Conservation (phyloP, 140 eudicot species). For the Ambrosia hybrid region DNA sequence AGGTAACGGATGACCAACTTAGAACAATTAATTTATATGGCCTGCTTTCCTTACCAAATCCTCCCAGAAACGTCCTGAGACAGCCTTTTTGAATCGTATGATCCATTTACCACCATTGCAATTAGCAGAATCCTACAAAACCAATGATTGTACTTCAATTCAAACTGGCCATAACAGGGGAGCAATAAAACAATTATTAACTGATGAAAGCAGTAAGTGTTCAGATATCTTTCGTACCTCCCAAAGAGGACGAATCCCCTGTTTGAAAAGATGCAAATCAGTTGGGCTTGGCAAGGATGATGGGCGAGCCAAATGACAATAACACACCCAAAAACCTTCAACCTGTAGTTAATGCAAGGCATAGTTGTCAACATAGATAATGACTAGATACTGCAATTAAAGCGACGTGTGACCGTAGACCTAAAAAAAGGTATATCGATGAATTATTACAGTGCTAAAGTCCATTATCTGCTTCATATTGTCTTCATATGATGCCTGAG, state of each 20-base stretch:
- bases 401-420: background rate
- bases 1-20: background rate
- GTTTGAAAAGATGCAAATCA: slow-evolving; percentile 99
- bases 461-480: slow-evolving; percentile 86
- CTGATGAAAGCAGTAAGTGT: slow-evolving; percentile 6
- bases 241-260: slow-evolving; percentile 97
- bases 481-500: slow-evolving; percentile 91
- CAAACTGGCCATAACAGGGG: background rate
- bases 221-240: slow-evolving; percentile 55
- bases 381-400: background rate
- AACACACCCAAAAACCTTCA: slow-evolving; percentile 96
- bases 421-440: slow-evolving; percentile 1
- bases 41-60: slow-evolving; percentile 63
- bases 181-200: background rate
- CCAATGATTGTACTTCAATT: background rate
- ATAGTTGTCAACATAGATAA: slow-evolving; percentile 4
- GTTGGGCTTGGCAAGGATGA: slow-evolving; percentile 96
- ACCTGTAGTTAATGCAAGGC: slow-evolving; percentile 48
- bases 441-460: slow-evolving; percentile 67
- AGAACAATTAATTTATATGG: background rate
- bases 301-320: slow-evolving; percentile 97
- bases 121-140: slow-evolving; percentile 84
- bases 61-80: slow-evolving; percentile 99
- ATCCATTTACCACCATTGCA: slow-evolving; percentile 99
- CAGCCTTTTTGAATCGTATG: slow-evolving; percentile 85